These are phyloP conservation scores for Penicillium simplicissimum DNA, from an alignment of 495 filamentous ascomycete species.

Conservation along the genomic window DNA sequence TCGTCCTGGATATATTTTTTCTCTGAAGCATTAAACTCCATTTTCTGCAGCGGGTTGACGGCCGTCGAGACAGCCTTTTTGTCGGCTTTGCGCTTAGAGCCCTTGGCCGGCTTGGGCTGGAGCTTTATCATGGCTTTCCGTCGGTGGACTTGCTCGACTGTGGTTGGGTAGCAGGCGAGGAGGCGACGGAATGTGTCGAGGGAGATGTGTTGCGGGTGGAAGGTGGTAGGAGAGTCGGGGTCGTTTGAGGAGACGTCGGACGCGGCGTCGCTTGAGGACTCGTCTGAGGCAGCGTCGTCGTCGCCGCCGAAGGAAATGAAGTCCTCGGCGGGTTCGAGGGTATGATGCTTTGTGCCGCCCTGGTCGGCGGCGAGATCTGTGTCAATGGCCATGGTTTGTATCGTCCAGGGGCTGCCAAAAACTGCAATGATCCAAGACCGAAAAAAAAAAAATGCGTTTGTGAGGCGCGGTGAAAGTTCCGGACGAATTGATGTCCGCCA, in stretches of 20 bases:
- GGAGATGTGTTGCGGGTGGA: constrained; percentile 34
- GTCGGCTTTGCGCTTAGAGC: constrained; percentile 13
- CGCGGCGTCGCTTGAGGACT: background rate
- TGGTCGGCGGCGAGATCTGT: background rate
- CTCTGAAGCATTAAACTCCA: constrained; percentile 13
- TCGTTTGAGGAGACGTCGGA: background rate
- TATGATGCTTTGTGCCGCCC: no score
- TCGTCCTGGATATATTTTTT: constrained; percentile 21
- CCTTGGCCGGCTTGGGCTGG: constrained; percentile 23
- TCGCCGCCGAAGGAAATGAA: constrained; percentile 13
- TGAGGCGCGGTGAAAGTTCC: background rate
- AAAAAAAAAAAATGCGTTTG: background rate
- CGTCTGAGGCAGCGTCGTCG: background rate
- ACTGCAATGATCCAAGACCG: background rate
- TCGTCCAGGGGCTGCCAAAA: background rate
- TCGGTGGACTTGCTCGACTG: constrained; percentile 29
- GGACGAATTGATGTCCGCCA: background rate
- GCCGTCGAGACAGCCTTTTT: constrained; percentile 3
- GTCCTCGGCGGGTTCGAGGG: constrained; percentile 7
- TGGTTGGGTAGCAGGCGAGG: constrained; percentile 33
- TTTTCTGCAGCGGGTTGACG: constrained; percentile 6
- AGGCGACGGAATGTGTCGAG: constrained; percentile 33
- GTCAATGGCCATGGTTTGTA: background rate
- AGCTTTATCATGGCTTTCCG: constrained; percentile 26
- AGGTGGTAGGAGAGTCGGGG: constrained; percentile 8